Evolutionary conservation across 2,329 filamentous ascomycete species (phyloP).

Genomic region (Colletotrichum spaethianum): DNA sequence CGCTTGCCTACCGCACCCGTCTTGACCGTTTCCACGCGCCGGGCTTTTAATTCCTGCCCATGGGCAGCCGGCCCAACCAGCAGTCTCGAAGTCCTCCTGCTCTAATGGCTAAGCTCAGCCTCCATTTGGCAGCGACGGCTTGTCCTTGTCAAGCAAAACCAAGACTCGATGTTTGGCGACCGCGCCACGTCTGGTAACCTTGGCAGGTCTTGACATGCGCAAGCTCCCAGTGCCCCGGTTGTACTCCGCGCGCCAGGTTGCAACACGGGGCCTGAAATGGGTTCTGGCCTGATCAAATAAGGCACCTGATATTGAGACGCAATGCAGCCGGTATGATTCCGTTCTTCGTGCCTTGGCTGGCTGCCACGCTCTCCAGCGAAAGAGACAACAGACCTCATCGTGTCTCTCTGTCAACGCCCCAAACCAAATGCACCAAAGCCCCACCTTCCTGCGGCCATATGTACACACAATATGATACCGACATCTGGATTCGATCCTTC

Average conservation of each 20-base stretch:
- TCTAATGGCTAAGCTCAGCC: background rate
- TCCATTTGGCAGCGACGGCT: background rate
- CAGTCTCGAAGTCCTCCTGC: background rate
- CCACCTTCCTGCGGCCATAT: background rate
- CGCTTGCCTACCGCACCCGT: too few relatives aligned
- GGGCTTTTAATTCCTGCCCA: too few relatives aligned
- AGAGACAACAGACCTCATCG: constrained; percentile 13
- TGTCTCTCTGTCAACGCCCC: constrained; percentile 8
- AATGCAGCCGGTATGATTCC: constrained; percentile 10
- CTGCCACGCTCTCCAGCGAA: background rate
- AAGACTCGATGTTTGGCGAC: background rate
- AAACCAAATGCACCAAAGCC: constrained; percentile 2
- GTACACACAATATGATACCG: background rate
- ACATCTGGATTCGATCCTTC: background rate
- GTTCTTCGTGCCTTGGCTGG: constrained; percentile 12
- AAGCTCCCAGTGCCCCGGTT: constrained; percentile 9
- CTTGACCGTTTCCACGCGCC: constrained; percentile 22
- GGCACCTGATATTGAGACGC: constrained; percentile 10
- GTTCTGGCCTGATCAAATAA: constrained; percentile 31
- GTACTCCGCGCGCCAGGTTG: constrained; percentile 11
- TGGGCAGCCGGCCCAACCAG: constrained; percentile 9
- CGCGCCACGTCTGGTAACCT: background rate
- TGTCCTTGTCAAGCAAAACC: constrained; percentile 1
- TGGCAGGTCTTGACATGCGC: background rate
- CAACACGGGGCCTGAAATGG: constrained; percentile 24